A percentile compares a stretch with the other conserved stretches of the same genome.
phyloP scores from a whole-genome alignment of 1,139 yeast species.

The Kazachstania sp. region DNA sequence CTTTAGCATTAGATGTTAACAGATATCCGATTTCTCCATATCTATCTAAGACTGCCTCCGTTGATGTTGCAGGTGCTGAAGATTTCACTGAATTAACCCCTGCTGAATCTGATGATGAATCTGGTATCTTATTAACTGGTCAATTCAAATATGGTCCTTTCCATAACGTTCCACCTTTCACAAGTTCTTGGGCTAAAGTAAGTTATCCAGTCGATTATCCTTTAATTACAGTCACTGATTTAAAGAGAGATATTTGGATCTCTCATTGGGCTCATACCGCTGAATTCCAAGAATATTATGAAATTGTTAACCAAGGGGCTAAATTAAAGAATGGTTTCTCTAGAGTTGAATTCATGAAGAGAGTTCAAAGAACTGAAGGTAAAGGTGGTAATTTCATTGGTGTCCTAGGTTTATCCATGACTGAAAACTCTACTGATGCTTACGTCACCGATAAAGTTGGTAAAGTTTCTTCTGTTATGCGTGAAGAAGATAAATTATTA shows the following conservation, averaged over 20 bases:
- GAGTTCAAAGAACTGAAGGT: conserved; percentile 3
- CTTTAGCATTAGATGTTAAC: conserved; percentile 45
- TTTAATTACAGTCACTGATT: conserved; percentile 47
- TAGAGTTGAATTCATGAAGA: conserved; percentile 61
- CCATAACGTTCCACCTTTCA: conserved; percentile 38
- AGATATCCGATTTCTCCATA: conserved; percentile 60
- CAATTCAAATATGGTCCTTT: conserved; percentile 46
- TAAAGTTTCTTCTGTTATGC: conserved; percentile 75
- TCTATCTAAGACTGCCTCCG: conserved; percentile 42
- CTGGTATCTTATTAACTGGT: conserved; percentile 11
- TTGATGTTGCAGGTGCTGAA: conserved; percentile 41
- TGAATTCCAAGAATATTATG: conserved; percentile 77
- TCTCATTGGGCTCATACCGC: conserved; percentile 62
- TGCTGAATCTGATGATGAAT: conserved; percentile 39
- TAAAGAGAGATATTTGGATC: conserved; percentile 76
- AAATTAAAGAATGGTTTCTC: conserved; percentile 60
- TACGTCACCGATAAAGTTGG: conserved; percentile 89
- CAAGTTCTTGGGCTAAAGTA: conserved; percentile 40
- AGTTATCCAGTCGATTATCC: conserved; percentile 64
- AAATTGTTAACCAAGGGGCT: conserved; percentile 71
- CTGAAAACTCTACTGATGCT: conserved; percentile 46
- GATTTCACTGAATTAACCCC: conserved; percentile 23
- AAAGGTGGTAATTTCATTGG: conserved; percentile 7
- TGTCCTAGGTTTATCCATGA: conserved; percentile 40
- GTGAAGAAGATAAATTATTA: conserved; percentile 42